Base-by-base conservation (phyloP, 2,329 filamentous ascomycete genomes). In the Cryphonectria carpinicola region DNA sequence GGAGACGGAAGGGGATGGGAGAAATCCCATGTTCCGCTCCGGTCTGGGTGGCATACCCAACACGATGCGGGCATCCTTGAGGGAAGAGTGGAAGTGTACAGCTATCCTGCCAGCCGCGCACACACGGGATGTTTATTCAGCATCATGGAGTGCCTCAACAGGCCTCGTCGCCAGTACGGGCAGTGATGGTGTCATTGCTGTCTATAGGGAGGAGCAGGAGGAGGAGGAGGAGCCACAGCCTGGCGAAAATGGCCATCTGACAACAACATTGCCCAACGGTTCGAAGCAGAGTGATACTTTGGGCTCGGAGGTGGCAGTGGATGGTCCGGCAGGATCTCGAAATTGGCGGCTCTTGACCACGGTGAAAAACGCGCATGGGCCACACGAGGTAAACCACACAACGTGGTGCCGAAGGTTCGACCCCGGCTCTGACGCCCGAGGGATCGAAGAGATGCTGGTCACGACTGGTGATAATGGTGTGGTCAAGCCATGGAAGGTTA, bases 341-440 rank as follows among this genome's bases (percentile, higher is more conserved):
- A 86, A 88, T 71, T 98, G 96, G 96, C 84, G 85, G 8, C 81
- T 95, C 4, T 77, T 97, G 22, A 88, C 89, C 0, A 87, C 88
- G n/a, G 78, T 92, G 1, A 85, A 91, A 64, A 91, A 90, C 46
- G 93, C 91, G 2, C 96, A 99, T 79, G 95, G 94, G 0, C 93
- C 97, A 2, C 98, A 95, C 78, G 96, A 99, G 81, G 87, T 98
- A 74, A 99, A 99, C 77, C 94, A 98, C 80, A 87, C 96, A 65
- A 90, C 89, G 1, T 99, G 96, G 96, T 94, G 94, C 74, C 88
- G 87, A 75, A 86, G 95, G 70, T 92, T 89, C 70, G 94, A 97
- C 79, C 85, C 85, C 65, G 90, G 83, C 0, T 81, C 81, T 1
- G 86, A 86, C 78, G 84, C 82, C 73, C 85, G 80, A 68, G 84